phyloP scores from a whole-genome alignment of 202 grass and related monocot genomes.

The Alloteropsis angusta region DNA sequence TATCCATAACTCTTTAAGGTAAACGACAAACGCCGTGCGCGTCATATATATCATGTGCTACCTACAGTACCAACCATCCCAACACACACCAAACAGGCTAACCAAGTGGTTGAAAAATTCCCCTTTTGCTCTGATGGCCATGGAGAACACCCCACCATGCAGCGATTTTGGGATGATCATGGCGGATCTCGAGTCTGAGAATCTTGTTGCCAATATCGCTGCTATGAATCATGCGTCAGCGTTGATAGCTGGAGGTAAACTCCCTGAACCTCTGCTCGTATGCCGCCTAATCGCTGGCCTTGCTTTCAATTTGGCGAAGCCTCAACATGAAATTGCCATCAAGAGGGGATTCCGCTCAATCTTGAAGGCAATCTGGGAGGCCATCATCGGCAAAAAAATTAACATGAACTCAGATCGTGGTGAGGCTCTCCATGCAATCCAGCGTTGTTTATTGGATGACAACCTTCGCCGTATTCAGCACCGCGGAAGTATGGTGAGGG shows the following conservation, averaged over 20 bases:
- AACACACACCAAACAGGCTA: neutral
- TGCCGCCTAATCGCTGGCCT: neutral
- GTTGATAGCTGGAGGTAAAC: neutral
- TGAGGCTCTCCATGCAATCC: neutral
- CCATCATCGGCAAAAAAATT: neutral
- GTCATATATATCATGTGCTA: neutral
- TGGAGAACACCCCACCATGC: neutral
- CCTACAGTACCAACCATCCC: too few species aligned
- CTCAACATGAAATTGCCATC: neutral
- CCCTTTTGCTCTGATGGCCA: neutral
- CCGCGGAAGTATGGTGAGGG: neutral
- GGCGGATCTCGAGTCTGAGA: neutral
- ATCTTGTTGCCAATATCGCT: neutral
- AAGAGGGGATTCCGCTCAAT: neutral
- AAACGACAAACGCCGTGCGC: neutral
- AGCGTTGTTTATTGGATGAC: neutral
- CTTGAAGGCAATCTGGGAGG: neutral
- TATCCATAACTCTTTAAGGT: neutral
- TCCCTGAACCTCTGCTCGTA: neutral
- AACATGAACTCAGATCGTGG: neutral
- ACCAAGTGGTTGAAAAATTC: neutral
- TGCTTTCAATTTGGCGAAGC: neutral
- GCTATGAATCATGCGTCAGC: neutral
- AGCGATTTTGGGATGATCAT: neutral
- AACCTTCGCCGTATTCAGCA: neutral